phyloP scores from a whole-genome alignment of 768 basidiomycete genomes.

The Tricholoma terreum region DNA sequence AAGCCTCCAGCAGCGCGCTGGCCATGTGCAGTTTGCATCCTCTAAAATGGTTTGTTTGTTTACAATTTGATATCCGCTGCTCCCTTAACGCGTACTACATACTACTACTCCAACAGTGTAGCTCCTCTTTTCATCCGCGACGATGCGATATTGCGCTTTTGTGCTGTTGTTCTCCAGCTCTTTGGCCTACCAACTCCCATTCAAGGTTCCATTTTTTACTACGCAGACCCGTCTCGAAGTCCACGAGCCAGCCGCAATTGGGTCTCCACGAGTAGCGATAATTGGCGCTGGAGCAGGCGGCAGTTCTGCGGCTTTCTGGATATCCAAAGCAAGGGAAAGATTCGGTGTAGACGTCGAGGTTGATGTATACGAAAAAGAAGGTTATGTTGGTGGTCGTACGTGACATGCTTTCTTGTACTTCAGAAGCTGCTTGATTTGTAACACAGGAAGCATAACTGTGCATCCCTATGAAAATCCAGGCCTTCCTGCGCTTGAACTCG shows the following conservation, averaged over 20 bases:
- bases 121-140: neutral
- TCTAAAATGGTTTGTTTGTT: too few relatives aligned
- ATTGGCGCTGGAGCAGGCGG: constrained; percentile 91
- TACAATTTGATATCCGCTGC: too few relatives aligned
- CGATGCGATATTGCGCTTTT: constrained; percentile 19
- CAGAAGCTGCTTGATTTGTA: constrained; percentile 2
- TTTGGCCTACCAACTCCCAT: constrained; percentile 48
- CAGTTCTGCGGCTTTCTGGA: constrained; percentile 80
- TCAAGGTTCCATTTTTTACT: constrained; percentile 55
- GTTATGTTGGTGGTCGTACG: constrained; percentile 85
- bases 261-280: constrained; percentile 67
- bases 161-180: constrained; percentile 31
- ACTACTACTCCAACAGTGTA: too few relatives aligned
- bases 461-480: constrained; percentile 64
- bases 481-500: constrained; percentile 71
- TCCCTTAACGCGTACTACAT: too few relatives aligned
- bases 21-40: too few relatives aligned
- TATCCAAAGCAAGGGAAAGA: constrained; percentile 72
- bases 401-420: constrained; percentile 18
- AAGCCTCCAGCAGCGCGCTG: too few relatives aligned
- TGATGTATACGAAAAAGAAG: constrained; percentile 77
- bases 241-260: constrained; percentile 11
- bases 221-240: constrained; percentile 19
- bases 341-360: constrained; percentile 69
- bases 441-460: constrained; percentile 71